Evolutionary conservation across 495 filamentous ascomycete genomes (phyloP).

Genomic region (Sphaerosporella brunnea): DNA sequence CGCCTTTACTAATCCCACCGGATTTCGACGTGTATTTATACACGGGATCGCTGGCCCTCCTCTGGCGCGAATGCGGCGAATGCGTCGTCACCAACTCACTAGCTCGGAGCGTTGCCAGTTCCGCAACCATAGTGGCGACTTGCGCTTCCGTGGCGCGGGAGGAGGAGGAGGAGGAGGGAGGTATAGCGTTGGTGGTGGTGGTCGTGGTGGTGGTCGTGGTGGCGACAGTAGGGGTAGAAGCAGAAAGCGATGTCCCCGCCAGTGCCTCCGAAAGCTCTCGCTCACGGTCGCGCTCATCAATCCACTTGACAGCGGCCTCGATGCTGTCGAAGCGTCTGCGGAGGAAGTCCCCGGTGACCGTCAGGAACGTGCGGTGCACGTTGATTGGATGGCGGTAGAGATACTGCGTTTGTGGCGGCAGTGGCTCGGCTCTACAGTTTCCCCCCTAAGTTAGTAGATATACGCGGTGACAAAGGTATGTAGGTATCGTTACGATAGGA

Average conservation of each 20-base stretch:
- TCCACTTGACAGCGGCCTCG: slow-evolving; percentile 18
- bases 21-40: slow-evolving; percentile 8
- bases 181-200: neutral
- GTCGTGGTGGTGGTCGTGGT: slow-evolving; percentile 3
- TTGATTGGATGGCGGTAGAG: slow-evolving; percentile 24
- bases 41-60: slow-evolving; percentile 16
- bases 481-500: slow-evolving; percentile 12
- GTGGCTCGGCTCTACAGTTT: slow-evolving; percentile 12
- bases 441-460: neutral
- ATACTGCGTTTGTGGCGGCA: slow-evolving; percentile 18
- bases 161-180: neutral
- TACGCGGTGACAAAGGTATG: neutral
- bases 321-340: slow-evolving; percentile 21
- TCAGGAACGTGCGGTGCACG: slow-evolving; percentile 21
- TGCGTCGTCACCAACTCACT: slow-evolving; percentile 4
- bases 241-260: slow-evolving; percentile 1
- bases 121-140: neutral
- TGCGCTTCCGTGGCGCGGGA: neutral
- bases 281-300: slow-evolving; percentile 15
- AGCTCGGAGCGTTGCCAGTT: slow-evolving; percentile 4
- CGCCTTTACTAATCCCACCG: neutral
- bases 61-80: neutral
- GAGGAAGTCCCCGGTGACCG: slow-evolving; percentile 21
- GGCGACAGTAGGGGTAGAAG: slow-evolving; percentile 1
- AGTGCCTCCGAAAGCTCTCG: neutral